phyloP scores from a whole-genome alignment of 257 asterid species.

The Nicotiana tomentosiformis region DNA sequence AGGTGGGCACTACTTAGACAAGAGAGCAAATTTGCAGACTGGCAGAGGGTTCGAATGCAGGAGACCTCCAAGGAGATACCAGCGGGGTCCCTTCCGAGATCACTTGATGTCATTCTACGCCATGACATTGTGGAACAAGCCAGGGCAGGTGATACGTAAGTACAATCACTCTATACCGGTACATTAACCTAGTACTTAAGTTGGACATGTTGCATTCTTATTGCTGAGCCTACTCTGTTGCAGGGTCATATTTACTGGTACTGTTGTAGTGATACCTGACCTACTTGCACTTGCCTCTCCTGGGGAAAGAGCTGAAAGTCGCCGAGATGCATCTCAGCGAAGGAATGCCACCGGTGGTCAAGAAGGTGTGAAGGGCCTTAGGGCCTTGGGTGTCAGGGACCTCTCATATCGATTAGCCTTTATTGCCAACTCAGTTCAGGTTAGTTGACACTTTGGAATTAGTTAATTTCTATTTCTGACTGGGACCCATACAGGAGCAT shows the following conservation, averaged over 20 bases:
- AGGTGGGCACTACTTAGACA: constrained; percentile 95
- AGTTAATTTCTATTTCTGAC: not conserved
- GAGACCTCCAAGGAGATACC: constrained; percentile 96
- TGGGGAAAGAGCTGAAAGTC: constrained; percentile 89
- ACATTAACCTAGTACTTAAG: not conserved
- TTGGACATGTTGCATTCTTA: not conserved
- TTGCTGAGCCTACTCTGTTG: constrained; percentile 9
- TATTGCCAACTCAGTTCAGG: constrained; percentile 96
- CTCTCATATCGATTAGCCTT: constrained; percentile 90
- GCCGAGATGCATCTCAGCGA: constrained; percentile 77
- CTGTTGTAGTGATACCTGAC: constrained; percentile 89
- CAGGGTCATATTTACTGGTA: constrained; percentile 96
- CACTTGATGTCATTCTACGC: constrained; percentile 93
- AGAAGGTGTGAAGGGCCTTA: constrained; percentile 92
- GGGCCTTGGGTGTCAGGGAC: constrained; percentile 94
- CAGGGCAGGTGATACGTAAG: constrained; percentile 97
- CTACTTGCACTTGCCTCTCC: constrained; percentile 85
- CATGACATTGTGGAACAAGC: constrained; percentile 96
- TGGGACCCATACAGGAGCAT: not conserved
- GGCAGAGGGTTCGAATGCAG: constrained; percentile 99
- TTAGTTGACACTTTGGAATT: constrained; percentile 13
- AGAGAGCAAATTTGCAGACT: constrained; percentile 96
- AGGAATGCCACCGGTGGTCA: constrained; percentile 57
- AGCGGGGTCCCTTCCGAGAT: constrained; percentile 95
- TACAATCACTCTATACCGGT: not conserved